A percentile compares a stretch with the other conserved stretches of the same genome.
These are phyloP conservation scores for Saturnispora kantuleensis DNA, from an alignment of 805 yeast genomes.

Conservation along the genomic window DNA sequence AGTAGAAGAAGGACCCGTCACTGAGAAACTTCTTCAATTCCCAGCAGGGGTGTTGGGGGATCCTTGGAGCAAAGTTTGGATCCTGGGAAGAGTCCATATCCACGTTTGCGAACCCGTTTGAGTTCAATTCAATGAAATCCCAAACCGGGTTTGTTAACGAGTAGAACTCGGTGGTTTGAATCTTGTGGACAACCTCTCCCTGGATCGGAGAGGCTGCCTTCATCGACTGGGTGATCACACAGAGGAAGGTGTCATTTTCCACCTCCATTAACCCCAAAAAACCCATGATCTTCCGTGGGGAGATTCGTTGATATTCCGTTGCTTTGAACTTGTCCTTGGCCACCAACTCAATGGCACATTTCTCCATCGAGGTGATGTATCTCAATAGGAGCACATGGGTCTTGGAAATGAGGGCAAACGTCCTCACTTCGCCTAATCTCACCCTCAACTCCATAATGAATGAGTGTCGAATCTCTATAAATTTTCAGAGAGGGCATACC, in stretches of 20 bases:
- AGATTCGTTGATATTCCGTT: conserved; percentile 33
- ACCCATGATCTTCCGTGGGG: conserved; percentile 43
- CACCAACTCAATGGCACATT: conserved; percentile 42
- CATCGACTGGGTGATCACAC: conserved; percentile 67
- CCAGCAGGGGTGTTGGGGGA: conserved; percentile 70
- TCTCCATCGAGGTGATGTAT: conserved; percentile 26
- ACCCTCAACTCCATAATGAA: conserved; percentile 15
- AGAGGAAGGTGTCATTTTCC: conserved; percentile 57
- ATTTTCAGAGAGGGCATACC: conserved; percentile 15
- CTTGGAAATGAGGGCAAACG: conserved; percentile 33
- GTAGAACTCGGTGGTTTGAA: conserved; percentile 78
- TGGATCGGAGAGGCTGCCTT: conserved; percentile 78
- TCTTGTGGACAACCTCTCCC: conserved; percentile 69
- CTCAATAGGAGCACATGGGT: conserved; percentile 39
- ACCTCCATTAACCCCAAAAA: conserved; percentile 75
- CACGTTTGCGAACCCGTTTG: conserved; percentile 53
- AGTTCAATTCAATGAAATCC: conserved; percentile 69
- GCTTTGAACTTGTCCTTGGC: conserved; percentile 29
- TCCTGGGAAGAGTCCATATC: conserved; percentile 29
- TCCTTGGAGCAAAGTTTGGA: conserved; percentile 17
- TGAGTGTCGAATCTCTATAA: neutral
- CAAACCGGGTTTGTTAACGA: conserved; percentile 62
- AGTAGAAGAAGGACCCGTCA: conserved; percentile 87
- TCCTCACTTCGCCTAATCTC: conserved; percentile 25
- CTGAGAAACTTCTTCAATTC: conserved; percentile 68